phyloP scores from a whole-genome alignment of 2,329 filamentous ascomycete genomes.

The Colletotrichum lindemuthianum region DNA sequence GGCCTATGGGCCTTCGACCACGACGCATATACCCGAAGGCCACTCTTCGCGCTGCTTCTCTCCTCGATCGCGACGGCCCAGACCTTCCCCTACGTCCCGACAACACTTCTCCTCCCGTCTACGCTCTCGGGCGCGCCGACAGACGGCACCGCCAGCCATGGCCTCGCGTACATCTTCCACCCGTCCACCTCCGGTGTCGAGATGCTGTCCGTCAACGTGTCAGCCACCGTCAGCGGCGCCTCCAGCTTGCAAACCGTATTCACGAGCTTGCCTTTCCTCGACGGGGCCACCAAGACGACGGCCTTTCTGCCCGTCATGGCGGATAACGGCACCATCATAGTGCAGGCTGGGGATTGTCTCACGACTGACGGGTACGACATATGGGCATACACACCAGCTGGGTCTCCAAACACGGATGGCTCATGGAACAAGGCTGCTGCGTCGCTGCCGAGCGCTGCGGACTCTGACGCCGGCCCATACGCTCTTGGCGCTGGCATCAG shows the following conservation, averaged over 20 bases:
- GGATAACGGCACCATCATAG: conserved; percentile 73
- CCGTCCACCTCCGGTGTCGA: conserved; percentile 58
- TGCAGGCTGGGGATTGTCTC: conserved; percentile 80
- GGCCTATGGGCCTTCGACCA: not conserved
- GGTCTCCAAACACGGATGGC: conserved; percentile 47
- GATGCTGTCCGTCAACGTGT: conserved; percentile 74
- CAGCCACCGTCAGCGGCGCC: conserved; percentile 62
- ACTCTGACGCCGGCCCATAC: conserved; percentile 50
- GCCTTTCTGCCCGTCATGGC: conserved; percentile 77
- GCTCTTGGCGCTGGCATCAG: conserved; percentile 68
- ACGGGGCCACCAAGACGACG: conserved; percentile 54
- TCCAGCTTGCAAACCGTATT: conserved; percentile 61
- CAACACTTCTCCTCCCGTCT: conserved; percentile 71
- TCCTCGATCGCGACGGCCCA: conserved; percentile 43
- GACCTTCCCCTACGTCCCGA: conserved; percentile 79
- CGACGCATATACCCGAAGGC: conserved; percentile 15
- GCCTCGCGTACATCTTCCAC: conserved; percentile 76
- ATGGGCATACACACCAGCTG: conserved; percentile 72
- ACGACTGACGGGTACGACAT: conserved; percentile 62
- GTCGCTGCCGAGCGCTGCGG: conserved; percentile 35
- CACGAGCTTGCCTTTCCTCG: conserved; percentile 70
- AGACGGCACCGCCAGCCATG: conserved; percentile 46
- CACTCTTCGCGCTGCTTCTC: conserved; percentile 29
- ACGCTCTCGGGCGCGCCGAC: conserved; percentile 52
- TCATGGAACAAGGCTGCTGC: conserved; percentile 52